A percentile compares a stretch with the other conserved stretches of the same genome.
Evolutionary conservation across 129 eudicot genomes (phyloP).

Genomic region (Flaveria brownii): DNA sequence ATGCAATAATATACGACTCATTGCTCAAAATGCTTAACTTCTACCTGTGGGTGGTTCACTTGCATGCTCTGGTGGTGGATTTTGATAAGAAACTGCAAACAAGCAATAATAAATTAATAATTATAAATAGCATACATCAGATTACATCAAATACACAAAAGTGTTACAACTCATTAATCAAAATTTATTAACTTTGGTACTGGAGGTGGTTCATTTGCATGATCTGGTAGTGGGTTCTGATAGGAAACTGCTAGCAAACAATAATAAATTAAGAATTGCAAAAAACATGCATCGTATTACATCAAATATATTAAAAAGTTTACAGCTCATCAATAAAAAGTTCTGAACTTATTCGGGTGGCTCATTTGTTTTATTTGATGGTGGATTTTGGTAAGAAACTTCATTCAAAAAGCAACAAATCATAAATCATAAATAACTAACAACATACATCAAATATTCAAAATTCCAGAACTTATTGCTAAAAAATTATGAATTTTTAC

Average conservation of each 20-base stretch:
- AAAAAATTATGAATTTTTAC: neutral
- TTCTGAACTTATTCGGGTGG: neutral
- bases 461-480: too few species aligned
- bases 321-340: too few species aligned
- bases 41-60: constrained; percentile 2
- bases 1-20: too few species aligned
- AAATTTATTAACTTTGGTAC: neutral
- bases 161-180: neutral
- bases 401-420: neutral
- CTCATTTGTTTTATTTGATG: constrained; percentile 2
- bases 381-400: constrained; percentile 15
- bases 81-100: neutral
- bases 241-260: constrained; percentile 16
- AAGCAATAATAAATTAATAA: constrained; percentile 3
- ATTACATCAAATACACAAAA: neutral
- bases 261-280: neutral
- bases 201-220: neutral
- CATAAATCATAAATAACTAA: neutral
- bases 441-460: too few species aligned
- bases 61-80: too few species aligned
- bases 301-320: too few species aligned
- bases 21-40: too few species aligned
- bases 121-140: neutral
- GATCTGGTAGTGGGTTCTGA: neutral
- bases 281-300: too few species aligned